phyloP scores from a whole-genome alignment of 257 asterid genomes.

The Galeopsis tetrahit region DNA sequence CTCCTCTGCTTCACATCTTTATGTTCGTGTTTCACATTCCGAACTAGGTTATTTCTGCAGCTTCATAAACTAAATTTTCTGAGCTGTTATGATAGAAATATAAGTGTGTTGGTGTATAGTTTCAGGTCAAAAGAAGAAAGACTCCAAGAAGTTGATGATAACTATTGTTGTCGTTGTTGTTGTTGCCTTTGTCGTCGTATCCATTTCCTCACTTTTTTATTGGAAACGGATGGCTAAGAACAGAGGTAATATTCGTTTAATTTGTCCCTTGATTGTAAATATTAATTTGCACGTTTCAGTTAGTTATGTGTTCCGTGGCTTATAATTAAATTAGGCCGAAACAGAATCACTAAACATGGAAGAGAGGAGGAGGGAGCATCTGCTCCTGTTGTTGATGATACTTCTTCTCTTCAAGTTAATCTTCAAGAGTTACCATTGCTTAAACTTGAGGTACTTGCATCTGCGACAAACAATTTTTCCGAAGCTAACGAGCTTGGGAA shows the following conservation, averaged over 20 bases:
- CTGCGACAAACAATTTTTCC: neutral
- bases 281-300: neutral
- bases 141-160: slow-evolving; percentile 11
- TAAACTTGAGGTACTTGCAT: neutral
- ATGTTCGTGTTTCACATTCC: no score
- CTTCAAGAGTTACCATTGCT: neutral
- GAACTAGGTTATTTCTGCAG: no score
- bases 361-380: neutral
- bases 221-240: slow-evolving; percentile 45
- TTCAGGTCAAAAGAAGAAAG: slow-evolving; percentile 35
- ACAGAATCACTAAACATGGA: neutral
- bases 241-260: slow-evolving; percentile 43
- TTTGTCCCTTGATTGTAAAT: neutral
- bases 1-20: slow-evolving; percentile 15
- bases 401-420: neutral
- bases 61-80: no score
- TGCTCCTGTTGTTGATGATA: neutral
- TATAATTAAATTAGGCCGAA: slow-evolving; percentile 31
- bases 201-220: slow-evolving; percentile 27
- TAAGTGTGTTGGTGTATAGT: neutral
- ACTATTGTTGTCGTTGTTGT: slow-evolving; percentile 31
- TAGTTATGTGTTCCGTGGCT: neutral
- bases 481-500: slow-evolving; percentile 9
- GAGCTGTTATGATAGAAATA: neutral
- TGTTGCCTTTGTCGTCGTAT: slow-evolving; percentile 28